Evolutionary conservation across 352 stramenopile species (phyloP).

Genomic region (Poterioochromonas sp.): DNA sequence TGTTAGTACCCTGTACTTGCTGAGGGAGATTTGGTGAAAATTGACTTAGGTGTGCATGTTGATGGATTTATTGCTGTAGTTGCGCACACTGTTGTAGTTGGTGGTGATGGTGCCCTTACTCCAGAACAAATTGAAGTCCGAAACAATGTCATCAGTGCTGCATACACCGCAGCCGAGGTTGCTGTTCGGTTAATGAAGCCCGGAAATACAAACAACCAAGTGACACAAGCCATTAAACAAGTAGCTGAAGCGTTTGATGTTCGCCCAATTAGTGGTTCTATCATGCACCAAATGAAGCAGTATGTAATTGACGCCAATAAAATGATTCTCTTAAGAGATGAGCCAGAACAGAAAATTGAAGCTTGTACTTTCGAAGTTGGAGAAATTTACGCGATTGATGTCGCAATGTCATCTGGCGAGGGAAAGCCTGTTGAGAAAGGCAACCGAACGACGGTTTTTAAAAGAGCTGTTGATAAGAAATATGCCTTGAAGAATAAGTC

Average conservation of each 20-base stretch:
- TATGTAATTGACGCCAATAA: slow-evolving; percentile 97
- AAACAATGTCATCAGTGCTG: slow-evolving; percentile 54
- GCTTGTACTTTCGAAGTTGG: slow-evolving; percentile 82
- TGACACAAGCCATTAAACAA: slow-evolving; percentile 75
- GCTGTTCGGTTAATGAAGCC: slow-evolving; percentile 90
- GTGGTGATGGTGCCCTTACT: slow-evolving; percentile 43
- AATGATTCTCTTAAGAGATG: slow-evolving; percentile 77
- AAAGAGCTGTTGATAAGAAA: slow-evolving; percentile 94
- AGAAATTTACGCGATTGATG: slow-evolving; percentile 97
- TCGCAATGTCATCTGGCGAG: slow-evolving; percentile 94
- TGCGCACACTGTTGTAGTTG: slow-evolving; percentile 92
- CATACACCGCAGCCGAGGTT: slow-evolving; percentile 91
- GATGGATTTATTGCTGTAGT: slow-evolving; percentile 97
- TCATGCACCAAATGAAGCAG: slow-evolving; percentile 99
- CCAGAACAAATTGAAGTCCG: not conserved
- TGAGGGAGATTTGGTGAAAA: slow-evolving; percentile 77
- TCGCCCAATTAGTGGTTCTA: slow-evolving; percentile 87
- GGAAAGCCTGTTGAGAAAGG: slow-evolving; percentile 80
- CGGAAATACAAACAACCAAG: slow-evolving; percentile 88
- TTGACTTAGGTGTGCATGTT: slow-evolving; percentile 98
- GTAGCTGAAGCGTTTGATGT: slow-evolving; percentile 91
- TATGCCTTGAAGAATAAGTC: slow-evolving; percentile 85
- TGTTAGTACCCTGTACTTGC: slow-evolving; percentile 9
- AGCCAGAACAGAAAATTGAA: slow-evolving; percentile 66
- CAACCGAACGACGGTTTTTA: slow-evolving; percentile 93